Evolutionary conservation across 257 asterid species (phyloP), one percentile per base, ranked within the genome.

Genomic region (Misopates orontium): DNA sequence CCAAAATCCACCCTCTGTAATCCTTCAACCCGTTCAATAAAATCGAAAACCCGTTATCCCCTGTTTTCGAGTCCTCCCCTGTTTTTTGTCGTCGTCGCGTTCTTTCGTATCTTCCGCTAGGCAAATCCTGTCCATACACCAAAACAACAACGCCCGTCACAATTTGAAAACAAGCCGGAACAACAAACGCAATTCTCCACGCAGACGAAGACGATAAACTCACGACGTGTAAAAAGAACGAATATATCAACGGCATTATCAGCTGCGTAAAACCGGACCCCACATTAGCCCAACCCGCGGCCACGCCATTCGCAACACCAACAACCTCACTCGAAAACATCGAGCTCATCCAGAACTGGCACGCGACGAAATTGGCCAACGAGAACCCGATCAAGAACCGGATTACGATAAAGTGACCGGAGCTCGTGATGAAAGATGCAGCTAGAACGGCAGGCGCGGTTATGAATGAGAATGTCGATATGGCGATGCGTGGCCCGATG

Each of bases 291-390:
- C 92, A 85, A n/a, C 89, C 92, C 4, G 87, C 84, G 1, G 89
- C 75, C n/a, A 83, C 72, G 8, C 84, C 92, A 59, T 80, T 85
- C 6, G 89, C 87, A 10, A 71, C 70, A 0, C 81, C 89, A 3
- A 86, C 84, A 32, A 84, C 79, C 24, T 74, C 20, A 36, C 67
- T 77, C 28, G 95, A 74, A 57, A 86, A 86, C 95, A 86, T 82
- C 60, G 85, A 81, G 71, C 81, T 76, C 95, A 86, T 83, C 95
- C 90, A 84, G 52, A 77, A 86, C 52, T 83, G 95, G 55, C 67
- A 79, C 3, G 95, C 74, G 17, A 86, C 86, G 42, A 86, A 83
- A 70, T 81, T 82, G 0, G 87, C 89, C 12, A 85, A 71, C 13
- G 70, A 79, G 53, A 85, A 77, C 0, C 93, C 89, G 19, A 81